Evolutionary conservation across 129 eudicot genomes (phyloP).

Genomic region (Helichrysum umbraculigerum): DNA sequence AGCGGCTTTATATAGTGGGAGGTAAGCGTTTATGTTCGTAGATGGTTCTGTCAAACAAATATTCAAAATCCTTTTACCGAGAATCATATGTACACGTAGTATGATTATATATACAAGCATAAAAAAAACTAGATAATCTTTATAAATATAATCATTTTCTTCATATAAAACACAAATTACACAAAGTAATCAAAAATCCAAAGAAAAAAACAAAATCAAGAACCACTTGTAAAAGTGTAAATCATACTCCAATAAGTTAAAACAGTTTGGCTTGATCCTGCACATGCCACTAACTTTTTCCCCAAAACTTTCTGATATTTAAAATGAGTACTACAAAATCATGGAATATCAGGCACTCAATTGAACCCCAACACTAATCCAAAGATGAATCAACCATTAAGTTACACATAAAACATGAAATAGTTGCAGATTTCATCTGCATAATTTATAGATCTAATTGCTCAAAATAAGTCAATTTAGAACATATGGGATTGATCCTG

Average conservation of each 20-base stretch:
- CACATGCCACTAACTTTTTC: conserved; percentile 24
- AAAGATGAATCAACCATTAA: not conserved
- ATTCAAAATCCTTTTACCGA: conserved; percentile 5
- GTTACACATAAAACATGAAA: not conserved
- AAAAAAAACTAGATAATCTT: not conserved
- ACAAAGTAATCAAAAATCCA: not conserved
- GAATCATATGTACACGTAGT: not conserved
- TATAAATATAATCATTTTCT: not conserved
- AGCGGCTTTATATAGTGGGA: conserved; percentile 47
- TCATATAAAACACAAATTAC: not conserved
- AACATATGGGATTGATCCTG: not conserved
- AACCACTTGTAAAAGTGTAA: not conserved
- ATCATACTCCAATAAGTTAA: not conserved
- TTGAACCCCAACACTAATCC: not conserved
- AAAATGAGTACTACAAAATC: conserved; percentile 20
- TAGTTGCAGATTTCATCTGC: conserved; percentile 13
- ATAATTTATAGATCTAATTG: not conserved
- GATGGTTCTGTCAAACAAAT: conserved; percentile 26
- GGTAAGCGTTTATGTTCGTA: conserved; percentile 28
- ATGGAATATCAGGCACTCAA: conserved; percentile 9
- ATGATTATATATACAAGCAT: not conserved
- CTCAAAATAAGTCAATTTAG: not conserved
- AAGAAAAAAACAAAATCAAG: not conserved
- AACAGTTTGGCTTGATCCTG: conserved; percentile 5
- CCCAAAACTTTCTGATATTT: not conserved